Percentiles rank a stretch among this genome's conserved stretches.
Conservation (phyloP, 2,329 filamentous ascomycete species). For the Penicillium rolfsii region DNA sequence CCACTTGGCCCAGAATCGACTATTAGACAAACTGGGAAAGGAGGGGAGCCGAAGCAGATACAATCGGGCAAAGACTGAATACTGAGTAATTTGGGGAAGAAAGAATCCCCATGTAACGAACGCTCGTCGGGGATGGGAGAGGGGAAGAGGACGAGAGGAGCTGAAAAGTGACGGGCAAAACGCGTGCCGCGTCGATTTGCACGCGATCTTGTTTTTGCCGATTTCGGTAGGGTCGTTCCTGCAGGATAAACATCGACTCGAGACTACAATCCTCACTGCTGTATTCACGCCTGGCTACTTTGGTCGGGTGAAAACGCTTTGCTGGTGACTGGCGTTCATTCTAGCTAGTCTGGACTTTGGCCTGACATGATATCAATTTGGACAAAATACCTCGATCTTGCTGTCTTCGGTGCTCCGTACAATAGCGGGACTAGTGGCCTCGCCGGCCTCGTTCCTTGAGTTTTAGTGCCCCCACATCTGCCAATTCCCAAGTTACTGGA, state of each 20-base stretch:
- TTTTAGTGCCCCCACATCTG: neutral
- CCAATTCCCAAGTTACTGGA: neutral
- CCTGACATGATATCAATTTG: neutral
- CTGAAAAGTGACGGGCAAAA: conserved; percentile 10
- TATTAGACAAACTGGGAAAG: neutral
- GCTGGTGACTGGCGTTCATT: neutral
- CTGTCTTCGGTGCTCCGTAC: no score
- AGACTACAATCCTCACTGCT: neutral
- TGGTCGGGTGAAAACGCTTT: neutral
- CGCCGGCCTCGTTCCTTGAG: conserved; percentile 3
- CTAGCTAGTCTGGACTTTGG: neutral
- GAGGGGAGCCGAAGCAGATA: neutral
- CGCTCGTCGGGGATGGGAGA: neutral
- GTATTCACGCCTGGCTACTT: neutral
- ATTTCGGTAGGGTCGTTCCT: neutral
- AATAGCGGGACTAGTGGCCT: neutral
- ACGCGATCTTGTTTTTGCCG: conserved; percentile 2
- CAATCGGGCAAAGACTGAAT: neutral
- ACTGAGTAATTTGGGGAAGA: neutral
- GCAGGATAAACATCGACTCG: neutral
- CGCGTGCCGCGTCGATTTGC: conserved; percentile 15
- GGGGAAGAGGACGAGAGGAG: neutral
- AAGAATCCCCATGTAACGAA: neutral
- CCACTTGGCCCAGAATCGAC: conserved; percentile 14
- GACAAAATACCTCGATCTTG: neutral